Conservation (phyloP, 208 protist species). For the Paratrypanosoma confusum region DNA sequence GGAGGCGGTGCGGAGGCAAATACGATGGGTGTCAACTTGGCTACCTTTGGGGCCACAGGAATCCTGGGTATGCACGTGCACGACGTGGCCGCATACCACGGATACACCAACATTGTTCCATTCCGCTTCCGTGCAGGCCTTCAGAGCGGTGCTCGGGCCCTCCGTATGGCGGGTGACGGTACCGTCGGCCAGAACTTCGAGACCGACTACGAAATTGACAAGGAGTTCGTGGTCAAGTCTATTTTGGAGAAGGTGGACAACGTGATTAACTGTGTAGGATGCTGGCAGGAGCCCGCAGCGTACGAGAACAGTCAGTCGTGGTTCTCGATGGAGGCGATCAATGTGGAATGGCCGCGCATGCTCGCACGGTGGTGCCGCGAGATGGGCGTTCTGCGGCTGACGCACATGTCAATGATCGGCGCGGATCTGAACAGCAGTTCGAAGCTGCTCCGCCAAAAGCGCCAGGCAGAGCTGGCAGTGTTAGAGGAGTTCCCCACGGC, state of each 20-base stretch:
- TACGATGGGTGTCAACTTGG: constrained; percentile 77
- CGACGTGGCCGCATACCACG: constrained; percentile 58
- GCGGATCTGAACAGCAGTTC: constrained; percentile 79
- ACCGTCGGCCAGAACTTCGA: constrained; percentile 84
- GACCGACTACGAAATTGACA: constrained; percentile 85
- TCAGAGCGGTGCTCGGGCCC: constrained; percentile 56
- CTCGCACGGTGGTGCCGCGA: constrained; percentile 80
- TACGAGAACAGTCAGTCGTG: constrained; percentile 87
- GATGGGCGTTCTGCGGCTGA: constrained; percentile 73
- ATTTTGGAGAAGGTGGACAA: constrained; percentile 85
- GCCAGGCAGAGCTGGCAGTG: constrained; percentile 72
- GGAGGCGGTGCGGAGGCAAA: constrained; percentile 61
- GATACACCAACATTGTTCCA: constrained; percentile 77
- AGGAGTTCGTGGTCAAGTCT: constrained; percentile 85
- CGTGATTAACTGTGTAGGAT: constrained; percentile 70
- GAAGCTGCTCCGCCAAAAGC: constrained; percentile 80
- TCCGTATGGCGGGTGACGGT: constrained; percentile 66
- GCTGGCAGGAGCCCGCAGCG: constrained; percentile 77
- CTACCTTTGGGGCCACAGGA: constrained; percentile 76
- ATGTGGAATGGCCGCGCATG: constrained; percentile 87
- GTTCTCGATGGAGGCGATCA: constrained; percentile 86
- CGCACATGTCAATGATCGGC: constrained; percentile 85
- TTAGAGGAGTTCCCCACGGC: constrained; percentile 86
- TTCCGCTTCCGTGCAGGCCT: constrained; percentile 80
- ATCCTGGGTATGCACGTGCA: constrained; percentile 71